These are phyloP conservation scores for Lentinula detonsa DNA, from an alignment of 768 basidiomycete genomes.

Conservation along the genomic window DNA sequence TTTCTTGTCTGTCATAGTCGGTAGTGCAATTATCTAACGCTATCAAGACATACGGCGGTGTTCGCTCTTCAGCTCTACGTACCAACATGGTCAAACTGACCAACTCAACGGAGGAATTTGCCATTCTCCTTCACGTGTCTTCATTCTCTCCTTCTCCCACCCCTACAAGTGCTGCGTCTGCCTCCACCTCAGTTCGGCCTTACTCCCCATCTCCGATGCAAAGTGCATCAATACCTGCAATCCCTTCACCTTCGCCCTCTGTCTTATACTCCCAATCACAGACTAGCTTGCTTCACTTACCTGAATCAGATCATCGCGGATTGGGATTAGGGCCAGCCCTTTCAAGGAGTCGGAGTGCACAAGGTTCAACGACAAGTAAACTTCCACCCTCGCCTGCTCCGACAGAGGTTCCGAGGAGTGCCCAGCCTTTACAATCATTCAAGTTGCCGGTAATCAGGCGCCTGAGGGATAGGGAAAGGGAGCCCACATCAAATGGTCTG, in stretches of 20 bases:
- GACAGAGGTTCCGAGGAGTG: slow-evolving; percentile 46
- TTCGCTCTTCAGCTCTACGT: slow-evolving; percentile 57
- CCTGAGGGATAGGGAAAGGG: slow-evolving; percentile 5
- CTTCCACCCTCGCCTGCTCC: slow-evolving; percentile 19
- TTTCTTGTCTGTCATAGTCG: slow-evolving; percentile 33
- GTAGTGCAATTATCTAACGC: slow-evolving; percentile 73
- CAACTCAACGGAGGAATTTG: slow-evolving; percentile 81
- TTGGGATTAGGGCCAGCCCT: slow-evolving; percentile 39
- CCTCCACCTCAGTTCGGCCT: slow-evolving; percentile 28
- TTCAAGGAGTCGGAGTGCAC: slow-evolving; percentile 54
- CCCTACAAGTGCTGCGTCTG: slow-evolving; percentile 4
- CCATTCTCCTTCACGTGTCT: slow-evolving; percentile 81
- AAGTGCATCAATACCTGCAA: slow-evolving; percentile 17
- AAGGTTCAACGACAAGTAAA: slow-evolving; percentile 38
- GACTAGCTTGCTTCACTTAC: slow-evolving; percentile 14
- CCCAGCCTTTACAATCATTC: slow-evolving; percentile 45
- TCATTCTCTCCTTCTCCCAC: slow-evolving; percentile 62
- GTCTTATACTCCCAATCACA: slow-evolving; percentile 9
- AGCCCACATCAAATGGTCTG: neutral
- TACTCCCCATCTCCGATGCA: slow-evolving; percentile 59
- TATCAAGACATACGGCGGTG: slow-evolving; percentile 58
- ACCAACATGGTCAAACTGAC: slow-evolving; percentile 71
- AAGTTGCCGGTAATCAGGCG: slow-evolving; percentile 23
- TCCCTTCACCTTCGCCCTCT: neutral
- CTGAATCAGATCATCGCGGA: slow-evolving; percentile 36